Percentiles rank a stretch among this genome's conserved stretches.
phyloP scores from a whole-genome alignment of 331 rosid genomes.

The Ulmus americana region DNA sequence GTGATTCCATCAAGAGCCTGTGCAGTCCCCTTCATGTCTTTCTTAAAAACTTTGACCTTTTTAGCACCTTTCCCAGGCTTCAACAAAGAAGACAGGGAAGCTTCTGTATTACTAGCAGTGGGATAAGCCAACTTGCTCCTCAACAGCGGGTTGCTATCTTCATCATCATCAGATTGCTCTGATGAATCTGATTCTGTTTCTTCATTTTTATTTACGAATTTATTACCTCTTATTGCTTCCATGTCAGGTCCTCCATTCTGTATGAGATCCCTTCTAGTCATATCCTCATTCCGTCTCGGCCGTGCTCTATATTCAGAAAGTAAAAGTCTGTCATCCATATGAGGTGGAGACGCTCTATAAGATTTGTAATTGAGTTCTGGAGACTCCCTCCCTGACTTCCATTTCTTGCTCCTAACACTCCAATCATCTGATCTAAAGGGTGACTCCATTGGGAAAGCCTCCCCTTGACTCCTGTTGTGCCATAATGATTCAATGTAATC shows the following conservation, averaged over 20 bases:
- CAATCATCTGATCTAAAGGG: conserved; percentile 52
- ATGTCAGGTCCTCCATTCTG: conserved; percentile 54
- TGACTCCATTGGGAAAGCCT: conserved; percentile 48
- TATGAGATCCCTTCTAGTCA: conserved; percentile 37
- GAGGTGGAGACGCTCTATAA: conserved; percentile 72
- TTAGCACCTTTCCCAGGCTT: conserved; percentile 54
- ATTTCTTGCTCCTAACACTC: conserved; percentile 54
- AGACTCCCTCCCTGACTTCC: conserved; percentile 66
- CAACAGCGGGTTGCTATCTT: conserved; percentile 62
- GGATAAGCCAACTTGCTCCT: conserved; percentile 68
- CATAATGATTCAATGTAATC: conserved; percentile 37
- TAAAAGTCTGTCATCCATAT: conserved; percentile 45
- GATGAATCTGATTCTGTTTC: conserved; percentile 95
- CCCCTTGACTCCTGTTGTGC: conserved; percentile 43
- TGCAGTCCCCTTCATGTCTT: conserved; percentile 37
- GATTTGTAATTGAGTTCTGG: conserved; percentile 53
- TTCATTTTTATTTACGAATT: conserved; percentile 44
- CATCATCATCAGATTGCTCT: conserved; percentile 72
- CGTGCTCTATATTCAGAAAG: conserved; percentile 57
- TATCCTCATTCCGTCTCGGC: conserved; percentile 49
- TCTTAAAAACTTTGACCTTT: conserved; percentile 47
- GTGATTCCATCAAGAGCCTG: conserved; percentile 31
- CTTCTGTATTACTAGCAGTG: conserved; percentile 37
- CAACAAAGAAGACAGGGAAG: conserved; percentile 43
- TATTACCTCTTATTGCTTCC: conserved; percentile 38